Evolutionary conservation across 2,329 filamentous ascomycete genomes (phyloP), one percentile per base, ranked within the genome.

Genomic region (Furcasterigmium furcatum): DNA sequence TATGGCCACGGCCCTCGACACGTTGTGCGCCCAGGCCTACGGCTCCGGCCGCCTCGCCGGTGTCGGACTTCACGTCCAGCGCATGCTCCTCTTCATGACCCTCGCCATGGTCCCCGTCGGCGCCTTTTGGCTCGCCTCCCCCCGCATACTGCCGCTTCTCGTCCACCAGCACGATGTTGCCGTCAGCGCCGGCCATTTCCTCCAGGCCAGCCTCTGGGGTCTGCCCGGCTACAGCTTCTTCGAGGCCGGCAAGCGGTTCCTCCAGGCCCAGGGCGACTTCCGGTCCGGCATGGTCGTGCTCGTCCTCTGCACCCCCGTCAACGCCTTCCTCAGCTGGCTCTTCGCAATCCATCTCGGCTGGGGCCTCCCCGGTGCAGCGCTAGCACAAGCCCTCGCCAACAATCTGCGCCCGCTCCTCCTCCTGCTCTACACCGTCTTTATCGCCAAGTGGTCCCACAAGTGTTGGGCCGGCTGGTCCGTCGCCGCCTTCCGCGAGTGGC

Each of bases 201-300:
- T 80, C 27, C 63, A 67, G 4, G 64, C 75, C 27, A 69, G 73
- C 34, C 60, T 79, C 2, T 56, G 76, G 7, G 74, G 76, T 0
- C 61, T 76, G 2, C 76, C 76, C 1, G 76, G 74, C 3, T 80
- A 78, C 45, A 74, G 72, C 2, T 66, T 67, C 4, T 80, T 80
- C 24, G 77, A 80, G 49, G 73, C 73, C 0, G 63, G 72, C 2
- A 80, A 80, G 54, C 65, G 76, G 1, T 79, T 78, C 49, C 64
- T 78, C 3, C 76, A 80, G 53, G 73, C 77, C 0, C 76, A 80
- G 50, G 76, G 77, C 2, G 64, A 76, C 25, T 79, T 79, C 60
- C 70, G 70, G 27, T 72, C 70, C 2, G 72, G 68, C 13, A 66
- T 77, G 53, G 61, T 65, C 9, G 65, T 76, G 19, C 59, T 79